Evolutionary conservation across 805 yeast species (phyloP).

Genomic region (Ogataea corticis): DNA sequence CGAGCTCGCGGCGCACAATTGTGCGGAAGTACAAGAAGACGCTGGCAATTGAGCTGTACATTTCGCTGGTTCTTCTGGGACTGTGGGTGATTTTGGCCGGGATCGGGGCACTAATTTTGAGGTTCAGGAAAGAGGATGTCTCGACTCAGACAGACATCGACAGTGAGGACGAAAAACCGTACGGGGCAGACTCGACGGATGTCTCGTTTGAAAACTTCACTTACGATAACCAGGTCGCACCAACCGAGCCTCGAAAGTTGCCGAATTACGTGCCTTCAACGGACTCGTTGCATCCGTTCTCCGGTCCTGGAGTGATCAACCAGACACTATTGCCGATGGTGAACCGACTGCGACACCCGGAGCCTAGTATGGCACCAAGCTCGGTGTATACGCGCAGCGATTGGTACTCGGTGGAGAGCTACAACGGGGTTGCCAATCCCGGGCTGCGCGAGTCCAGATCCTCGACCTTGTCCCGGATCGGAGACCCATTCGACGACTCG

Average conservation of each 20-base stretch:
- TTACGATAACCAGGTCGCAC: conserved; percentile 1
- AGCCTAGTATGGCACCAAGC: neutral
- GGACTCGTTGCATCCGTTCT: conserved; percentile 12
- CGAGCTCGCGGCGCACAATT: conserved; percentile 26
- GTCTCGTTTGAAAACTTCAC: neutral
- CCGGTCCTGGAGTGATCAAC: conserved; percentile 23
- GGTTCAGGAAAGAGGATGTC: conserved; percentile 10
- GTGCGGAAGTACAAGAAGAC: conserved; percentile 37
- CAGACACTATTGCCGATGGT: conserved; percentile 17
- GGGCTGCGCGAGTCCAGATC: neutral
- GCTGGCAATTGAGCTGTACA: conserved; percentile 45
- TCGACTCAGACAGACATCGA: neutral
- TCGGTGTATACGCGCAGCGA: neutral
- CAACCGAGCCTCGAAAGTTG: neutral
- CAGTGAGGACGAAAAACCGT: neutral
- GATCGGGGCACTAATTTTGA: conserved; percentile 18
- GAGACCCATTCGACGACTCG: conserved; percentile 10
- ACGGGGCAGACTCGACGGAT: neutral
- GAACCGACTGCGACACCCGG: conserved; percentile 10
- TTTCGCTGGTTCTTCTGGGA: conserved; percentile 44
- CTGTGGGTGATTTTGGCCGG: conserved; percentile 50
- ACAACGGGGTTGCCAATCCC: neutral
- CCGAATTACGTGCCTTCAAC: neutral
- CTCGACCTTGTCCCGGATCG: neutral
- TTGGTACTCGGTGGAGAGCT: conserved; percentile 2